Evolutionary conservation across 331 rosid genomes (phyloP).

Genomic region (Quercus lobata): DNA sequence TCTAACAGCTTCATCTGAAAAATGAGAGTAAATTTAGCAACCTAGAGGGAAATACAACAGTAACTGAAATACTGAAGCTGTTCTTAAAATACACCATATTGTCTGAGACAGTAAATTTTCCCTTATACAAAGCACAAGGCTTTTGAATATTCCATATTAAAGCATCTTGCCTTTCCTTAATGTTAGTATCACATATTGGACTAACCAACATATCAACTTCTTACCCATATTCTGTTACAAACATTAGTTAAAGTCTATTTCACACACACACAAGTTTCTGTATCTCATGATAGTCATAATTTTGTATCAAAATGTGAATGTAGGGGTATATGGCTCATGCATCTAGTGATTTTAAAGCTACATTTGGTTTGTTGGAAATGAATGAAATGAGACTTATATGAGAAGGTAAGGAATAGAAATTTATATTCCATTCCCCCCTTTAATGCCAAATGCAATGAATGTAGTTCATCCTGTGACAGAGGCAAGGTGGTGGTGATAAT

Average conservation of each 20-base stretch:
- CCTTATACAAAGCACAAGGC: neutral
- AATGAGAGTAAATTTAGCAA: neutral
- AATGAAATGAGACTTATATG: neutral
- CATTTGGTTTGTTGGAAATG: neutral
- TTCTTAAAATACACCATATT: neutral
- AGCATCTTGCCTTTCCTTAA: neutral
- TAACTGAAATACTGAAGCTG: neutral
- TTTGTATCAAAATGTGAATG: neutral
- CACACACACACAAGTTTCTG: neutral
- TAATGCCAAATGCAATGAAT: neutral
- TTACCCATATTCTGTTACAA: neutral
- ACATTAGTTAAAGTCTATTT: neutral
- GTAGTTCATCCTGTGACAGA: neutral
- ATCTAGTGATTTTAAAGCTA: neutral
- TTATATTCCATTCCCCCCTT: neutral
- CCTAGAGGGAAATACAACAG: neutral
- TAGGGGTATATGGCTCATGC: too few species aligned
- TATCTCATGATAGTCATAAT: neutral
- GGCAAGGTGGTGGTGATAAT: neutral
- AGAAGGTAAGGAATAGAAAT: neutral
- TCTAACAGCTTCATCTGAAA: conserved; percentile 63
- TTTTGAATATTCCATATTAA: neutral
- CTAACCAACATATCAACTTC: neutral
- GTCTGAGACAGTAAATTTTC: neutral
- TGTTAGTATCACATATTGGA: neutral